Evolutionary conservation across 495 filamentous ascomycete genomes (phyloP), one percentile per base, ranked within the genome.

Genomic region (Ramalina intermedia): DNA sequence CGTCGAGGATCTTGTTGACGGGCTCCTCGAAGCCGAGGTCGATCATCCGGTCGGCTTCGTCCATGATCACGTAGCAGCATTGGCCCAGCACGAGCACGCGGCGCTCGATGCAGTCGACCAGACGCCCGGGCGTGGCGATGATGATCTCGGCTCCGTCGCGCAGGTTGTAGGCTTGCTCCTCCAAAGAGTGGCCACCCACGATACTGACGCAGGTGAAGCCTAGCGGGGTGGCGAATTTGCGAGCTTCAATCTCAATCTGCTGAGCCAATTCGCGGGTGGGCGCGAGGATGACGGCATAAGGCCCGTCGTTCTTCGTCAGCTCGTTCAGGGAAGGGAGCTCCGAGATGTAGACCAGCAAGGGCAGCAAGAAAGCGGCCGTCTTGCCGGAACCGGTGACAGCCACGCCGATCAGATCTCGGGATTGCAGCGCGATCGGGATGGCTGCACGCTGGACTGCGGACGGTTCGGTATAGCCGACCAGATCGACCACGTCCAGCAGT

Each of bases 21-120:
- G 87, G 85, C 57, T 96, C 93, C 64, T 96, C 93, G 63, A 99
- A 96, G 44, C 91, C 91, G 52, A 96, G 78, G 62, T 99, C 91
- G 53, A 99, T 96, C 91, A 99, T 99, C 35, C 91, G 81, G 68
- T 99, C 91, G 43, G 91, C 91, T 78, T 99, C 91, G 66, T 99
- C 91, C 82, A 87, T 85, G 63, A 99, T 95, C 44, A 96, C 79
- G 67, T 99, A 99, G 70, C 90, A 96, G 61, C 93, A 96, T 64
- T 96, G 93, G 13, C 79, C 79, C 26, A 99, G 78, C 6, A 99
- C 91, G 0, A 96, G 70, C 11, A 96, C 77, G 11, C 93, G 81
- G 24, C 93, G 76, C 65, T 99, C 91, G 50, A 99, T 88, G 63
- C 87, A 96, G 67, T 99, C 91, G 24, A 96, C 85, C 0, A 99